Evolutionary conservation across 345 rosid genomes (phyloP).

Genomic region (Gossypium ekmanianum): DNA sequence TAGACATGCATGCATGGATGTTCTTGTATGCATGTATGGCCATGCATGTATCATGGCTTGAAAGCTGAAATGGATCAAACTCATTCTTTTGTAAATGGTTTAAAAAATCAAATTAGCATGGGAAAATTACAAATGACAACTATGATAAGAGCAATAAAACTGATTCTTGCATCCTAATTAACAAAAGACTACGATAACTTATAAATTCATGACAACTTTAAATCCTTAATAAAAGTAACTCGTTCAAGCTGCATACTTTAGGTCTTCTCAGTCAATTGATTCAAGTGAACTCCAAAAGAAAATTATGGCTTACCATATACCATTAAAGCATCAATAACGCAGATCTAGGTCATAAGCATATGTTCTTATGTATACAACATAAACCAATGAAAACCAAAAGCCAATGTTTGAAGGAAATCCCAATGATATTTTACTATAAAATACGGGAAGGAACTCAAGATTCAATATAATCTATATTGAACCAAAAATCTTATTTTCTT

Average conservation of each 20-base stretch:
- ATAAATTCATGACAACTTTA: slow-evolving; percentile 3
- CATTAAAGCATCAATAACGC: neutral
- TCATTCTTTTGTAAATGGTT: neutral
- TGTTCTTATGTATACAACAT: neutral
- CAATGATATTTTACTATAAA: slow-evolving; percentile 3
- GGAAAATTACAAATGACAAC: neutral
- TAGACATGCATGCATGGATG: neutral
- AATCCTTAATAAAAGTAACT: neutral
- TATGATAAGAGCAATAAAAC: neutral
- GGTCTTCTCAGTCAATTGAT: neutral
- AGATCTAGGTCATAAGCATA: neutral
- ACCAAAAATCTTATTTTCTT: neutral
- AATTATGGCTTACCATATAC: neutral
- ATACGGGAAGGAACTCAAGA: neutral
- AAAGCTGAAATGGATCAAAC: neutral
- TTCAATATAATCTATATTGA: neutral
- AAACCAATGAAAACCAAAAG: neutral
- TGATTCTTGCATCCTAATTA: neutral
- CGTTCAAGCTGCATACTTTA: neutral
- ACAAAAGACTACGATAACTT: neutral
- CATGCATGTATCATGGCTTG: neutral
- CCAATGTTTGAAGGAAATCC: neutral
- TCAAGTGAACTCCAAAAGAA: neutral
- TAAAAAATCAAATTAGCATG: neutral
- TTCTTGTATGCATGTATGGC: neutral